Percentiles rank a stretch among this genome's conserved stretches.
Evolutionary conservation across 2,329 filamentous ascomycete genomes (phyloP).

Genomic region (Anisogramma anomala): DNA sequence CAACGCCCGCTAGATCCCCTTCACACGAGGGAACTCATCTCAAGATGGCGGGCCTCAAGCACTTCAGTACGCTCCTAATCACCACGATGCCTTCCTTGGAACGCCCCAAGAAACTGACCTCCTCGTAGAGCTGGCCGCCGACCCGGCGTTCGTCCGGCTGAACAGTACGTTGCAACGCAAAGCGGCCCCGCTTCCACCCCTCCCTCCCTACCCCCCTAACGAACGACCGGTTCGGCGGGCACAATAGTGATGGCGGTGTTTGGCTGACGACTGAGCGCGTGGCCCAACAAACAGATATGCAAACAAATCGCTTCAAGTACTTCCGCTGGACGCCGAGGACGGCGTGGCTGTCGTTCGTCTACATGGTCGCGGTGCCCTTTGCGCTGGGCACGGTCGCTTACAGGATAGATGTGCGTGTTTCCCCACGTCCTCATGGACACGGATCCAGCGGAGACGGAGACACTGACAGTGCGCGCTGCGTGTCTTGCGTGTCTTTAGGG

Average conservation of each 20-base stretch:
- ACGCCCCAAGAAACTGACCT: slow-evolving; percentile 20
- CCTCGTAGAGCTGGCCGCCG: slow-evolving; percentile 31
- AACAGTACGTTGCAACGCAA: slow-evolving; percentile 30
- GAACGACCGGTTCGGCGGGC: no score
- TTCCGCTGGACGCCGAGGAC: slow-evolving; percentile 88
- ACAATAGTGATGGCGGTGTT: neutral
- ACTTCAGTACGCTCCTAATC: slow-evolving; percentile 27
- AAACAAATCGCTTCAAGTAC: slow-evolving; percentile 76
- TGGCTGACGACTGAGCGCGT: neutral
- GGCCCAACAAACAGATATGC: slow-evolving; percentile 53
- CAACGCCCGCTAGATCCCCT: no score
- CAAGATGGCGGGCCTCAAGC: slow-evolving; percentile 34
- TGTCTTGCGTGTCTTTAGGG: slow-evolving; percentile 50
- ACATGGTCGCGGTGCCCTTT: slow-evolving; percentile 60
- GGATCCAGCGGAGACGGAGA: neutral
- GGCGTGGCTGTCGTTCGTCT: slow-evolving; percentile 67
- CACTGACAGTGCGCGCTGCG: slow-evolving; percentile 3
- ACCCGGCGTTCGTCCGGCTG: slow-evolving; percentile 36
- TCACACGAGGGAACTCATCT: slow-evolving; percentile 1
- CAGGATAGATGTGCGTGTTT: slow-evolving; percentile 67
- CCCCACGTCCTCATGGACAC: slow-evolving; percentile 4
- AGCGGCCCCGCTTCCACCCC: slow-evolving; percentile 3
- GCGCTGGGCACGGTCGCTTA: slow-evolving; percentile 63
- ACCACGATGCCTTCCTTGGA: neutral
- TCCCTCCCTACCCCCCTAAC: neutral